These are phyloP conservation scores for Ascosphaera pollenicola DNA, from an alignment of 2,329 filamentous ascomycete genomes.

Conservation along the genomic window DNA sequence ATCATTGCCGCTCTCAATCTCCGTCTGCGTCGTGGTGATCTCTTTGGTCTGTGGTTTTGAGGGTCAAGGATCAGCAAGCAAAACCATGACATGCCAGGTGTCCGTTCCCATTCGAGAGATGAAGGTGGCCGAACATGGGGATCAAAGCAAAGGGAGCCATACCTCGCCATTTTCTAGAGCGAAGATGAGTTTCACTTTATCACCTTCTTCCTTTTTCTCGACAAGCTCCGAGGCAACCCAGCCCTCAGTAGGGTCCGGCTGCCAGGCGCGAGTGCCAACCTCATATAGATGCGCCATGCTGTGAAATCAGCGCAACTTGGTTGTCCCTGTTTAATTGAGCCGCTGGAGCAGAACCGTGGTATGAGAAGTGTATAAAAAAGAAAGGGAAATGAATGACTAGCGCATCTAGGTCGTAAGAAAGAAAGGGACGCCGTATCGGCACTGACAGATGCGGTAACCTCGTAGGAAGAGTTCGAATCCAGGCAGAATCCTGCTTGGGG, in stretches of 20 bases:
- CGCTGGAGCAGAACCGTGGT: too few relatives aligned
- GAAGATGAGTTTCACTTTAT: constrained; percentile 76
- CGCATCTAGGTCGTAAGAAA: too few relatives aligned
- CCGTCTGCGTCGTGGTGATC: constrained; percentile 54
- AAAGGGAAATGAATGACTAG: too few relatives aligned
- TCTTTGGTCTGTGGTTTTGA: constrained; percentile 41
- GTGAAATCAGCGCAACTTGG: too few relatives aligned
- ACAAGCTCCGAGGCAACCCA: constrained; percentile 93
- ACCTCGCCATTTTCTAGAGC: constrained; percentile 87
- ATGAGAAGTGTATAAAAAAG: too few relatives aligned
- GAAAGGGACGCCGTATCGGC: too few relatives aligned
- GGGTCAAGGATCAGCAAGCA: constrained; percentile 6
- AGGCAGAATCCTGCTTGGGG: too few relatives aligned
- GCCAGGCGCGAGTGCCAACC: constrained; percentile 93
- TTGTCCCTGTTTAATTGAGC: too few relatives aligned
- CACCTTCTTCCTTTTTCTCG: constrained; percentile 61
- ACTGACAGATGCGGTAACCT: too few relatives aligned
- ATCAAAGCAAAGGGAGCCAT: constrained; percentile 8
- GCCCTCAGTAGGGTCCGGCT: constrained; percentile 85
- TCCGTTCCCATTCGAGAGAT: constrained; percentile 1
- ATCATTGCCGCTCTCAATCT: constrained; percentile 56
- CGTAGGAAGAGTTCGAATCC: too few relatives aligned
- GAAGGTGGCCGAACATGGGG: constrained; percentile 2
- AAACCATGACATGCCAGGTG: constrained; percentile 2
- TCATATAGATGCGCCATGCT: constrained; percentile 85